Evolutionary conservation across 2,329 filamentous ascomycete species (phyloP), one percentile per base, ranked within the genome.

Genomic region (Domatiomyces catenatus): DNA sequence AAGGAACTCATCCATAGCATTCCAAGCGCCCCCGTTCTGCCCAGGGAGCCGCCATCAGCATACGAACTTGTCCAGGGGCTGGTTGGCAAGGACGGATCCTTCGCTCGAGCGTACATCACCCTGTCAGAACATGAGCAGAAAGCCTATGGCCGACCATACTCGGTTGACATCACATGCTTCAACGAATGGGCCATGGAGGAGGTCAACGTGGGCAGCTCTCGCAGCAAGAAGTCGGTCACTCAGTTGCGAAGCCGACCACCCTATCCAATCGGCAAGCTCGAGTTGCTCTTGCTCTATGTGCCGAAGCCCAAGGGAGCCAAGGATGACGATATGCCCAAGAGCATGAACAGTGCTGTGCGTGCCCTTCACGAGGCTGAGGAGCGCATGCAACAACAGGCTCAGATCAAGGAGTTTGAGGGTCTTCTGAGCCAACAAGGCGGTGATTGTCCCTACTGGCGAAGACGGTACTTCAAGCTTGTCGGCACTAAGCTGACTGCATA

Each of bases 281-380:
- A 94, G 64, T 73, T 98, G 42, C 92, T 98, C 70, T 76, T 98
- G 7, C 74, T 98, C 12, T 98, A 94, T 62, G 88, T 98, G 1
- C 92, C 92, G 0, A 87, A 89, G 60, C 90, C 92, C 3, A 90
- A 86, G 71, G 84, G 84, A 44, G 76, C 81, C 26, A 81, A 80
- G 47, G 92, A 96, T 57, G 89, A 95, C 15, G 90, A 96, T 59
- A 95, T 98, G 87, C 92, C 92, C 50, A 96, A 96, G 80, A 95
- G 89, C 72, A 94, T 98, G 89, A 94, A 92, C 67, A 85, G 86
- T 44, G 94, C 88, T 66, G 84, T 96, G 59, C 79, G 92, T 17
- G 92, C 96, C 70, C 81, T 98, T 69, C 86, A 84, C 67, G 86
- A 90, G 48, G 88, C 90, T 1, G 88, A 94, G 65, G 75, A 83